Base-by-base conservation (phyloP, 2,329 filamentous ascomycete genomes). In the Botrytis cinerea region DNA sequence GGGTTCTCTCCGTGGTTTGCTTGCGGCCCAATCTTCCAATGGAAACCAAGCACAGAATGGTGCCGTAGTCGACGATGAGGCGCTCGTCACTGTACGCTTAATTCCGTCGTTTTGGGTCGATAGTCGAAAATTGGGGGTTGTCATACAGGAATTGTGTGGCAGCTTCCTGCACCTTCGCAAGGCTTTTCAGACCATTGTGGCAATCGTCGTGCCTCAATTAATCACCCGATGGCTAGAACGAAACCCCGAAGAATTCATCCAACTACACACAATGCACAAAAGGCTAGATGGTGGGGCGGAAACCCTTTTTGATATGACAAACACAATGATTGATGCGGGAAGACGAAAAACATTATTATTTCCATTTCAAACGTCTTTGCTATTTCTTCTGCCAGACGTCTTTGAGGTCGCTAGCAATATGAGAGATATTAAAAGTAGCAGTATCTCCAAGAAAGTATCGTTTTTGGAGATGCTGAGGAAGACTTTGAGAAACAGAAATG, bases 391-490 rank as follows among this genome's bases (percentile, higher is more conserved):
- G 14, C 90, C 90, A 6, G 90, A 92, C 76, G 88, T 92, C 9
- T 92, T 92, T 76, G 89, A 91, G 80, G 89, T 92, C 48, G 90
- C 90, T 40, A 91, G 89, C 80, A 90, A 90, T 80, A 84, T 92
- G 80, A 86, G 89, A 73, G 89, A 91, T 75, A 86, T 86, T 45
- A 91, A 90, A 80, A 88, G 86, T 76, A 85, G 85, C 72, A 86
- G 87, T 77, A 87, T 92, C 80, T 84, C 86, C 25, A 92, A 92
- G 81, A 91, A 91, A 78, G 87, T 91, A 9, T 85, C 86, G 4
- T 92, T 92, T 76, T 83, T 92, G 25, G 90, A 92, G 74, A 85
- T 85, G 60, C 81, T 92, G 20, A 85, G 88, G 77, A 92, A 92
- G 79, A 84, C 88, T 32, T 81, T 92, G 70, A 85, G 88, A 72